These are phyloP conservation scores for Tanacetum coccineum DNA, from an alignment of 129 eudicot genomes.

Conservation along the genomic window DNA sequence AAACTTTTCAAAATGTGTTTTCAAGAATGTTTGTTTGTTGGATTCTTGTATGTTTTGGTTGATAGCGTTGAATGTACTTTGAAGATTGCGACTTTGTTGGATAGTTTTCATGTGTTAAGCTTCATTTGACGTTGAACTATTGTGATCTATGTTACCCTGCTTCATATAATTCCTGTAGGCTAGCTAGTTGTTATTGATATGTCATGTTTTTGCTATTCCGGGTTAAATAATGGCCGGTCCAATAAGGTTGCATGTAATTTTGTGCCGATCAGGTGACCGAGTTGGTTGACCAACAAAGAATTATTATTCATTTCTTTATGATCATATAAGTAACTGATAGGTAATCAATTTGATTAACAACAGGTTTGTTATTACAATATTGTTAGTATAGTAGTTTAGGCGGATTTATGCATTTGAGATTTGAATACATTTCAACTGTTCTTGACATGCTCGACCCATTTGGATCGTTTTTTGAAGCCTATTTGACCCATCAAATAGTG, in stretches of 20 bases:
- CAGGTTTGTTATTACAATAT: no score
- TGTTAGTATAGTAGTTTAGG: no score
- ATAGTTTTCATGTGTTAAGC: conserved; percentile 2
- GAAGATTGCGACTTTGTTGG: conserved; percentile 1
- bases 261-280: no score
- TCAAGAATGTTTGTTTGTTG: conserved; percentile 3
- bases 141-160: background rate
- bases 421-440: no score
- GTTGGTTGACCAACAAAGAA: no score
- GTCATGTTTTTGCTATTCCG: background rate
- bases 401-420: no score
- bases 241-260: background rate
- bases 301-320: no score
- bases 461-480: no score
- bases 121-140: conserved; percentile 1
- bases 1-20: background rate
- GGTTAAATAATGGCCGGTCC: background rate
- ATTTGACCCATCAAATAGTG: no score
- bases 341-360: no score
- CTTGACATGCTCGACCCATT: no score
- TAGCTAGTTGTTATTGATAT: background rate
- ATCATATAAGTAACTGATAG: no score
- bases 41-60: background rate
- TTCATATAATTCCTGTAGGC: background rate
- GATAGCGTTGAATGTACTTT: background rate